Conservation (phyloP, 192 early-diverging fungal genomes). For the Glomus cerebriforme region DNA sequence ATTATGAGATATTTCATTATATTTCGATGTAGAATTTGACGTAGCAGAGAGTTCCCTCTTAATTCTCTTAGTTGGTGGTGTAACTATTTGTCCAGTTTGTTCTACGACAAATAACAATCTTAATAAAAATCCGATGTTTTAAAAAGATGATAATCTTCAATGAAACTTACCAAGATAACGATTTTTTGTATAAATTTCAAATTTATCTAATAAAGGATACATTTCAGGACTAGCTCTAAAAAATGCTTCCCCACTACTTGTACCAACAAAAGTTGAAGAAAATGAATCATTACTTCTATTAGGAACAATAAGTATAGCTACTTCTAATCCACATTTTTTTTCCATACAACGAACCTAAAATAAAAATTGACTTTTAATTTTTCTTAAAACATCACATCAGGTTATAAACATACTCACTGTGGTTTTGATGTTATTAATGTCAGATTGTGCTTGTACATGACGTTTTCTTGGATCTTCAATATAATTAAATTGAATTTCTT, state of each 20-base stretch:
- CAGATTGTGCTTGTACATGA: not conserved
- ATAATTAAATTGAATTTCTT: not conserved
- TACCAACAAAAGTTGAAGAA: not conserved
- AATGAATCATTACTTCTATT: not conserved
- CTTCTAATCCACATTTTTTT: not conserved
- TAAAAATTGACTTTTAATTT: not conserved
- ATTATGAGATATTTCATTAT: not conserved
- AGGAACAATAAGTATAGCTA: not conserved
- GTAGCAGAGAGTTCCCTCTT: not conserved
- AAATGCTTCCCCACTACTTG: not conserved
- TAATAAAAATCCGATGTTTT: not conserved
- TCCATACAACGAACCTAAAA: not conserved
- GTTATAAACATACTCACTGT: not conserved
- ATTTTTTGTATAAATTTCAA: not conserved
- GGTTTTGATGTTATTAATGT: not conserved
- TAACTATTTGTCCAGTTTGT: not conserved
- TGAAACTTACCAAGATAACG: not conserved
- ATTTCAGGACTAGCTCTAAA: not conserved
- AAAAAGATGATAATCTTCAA: no score
- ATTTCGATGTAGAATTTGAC: not conserved
- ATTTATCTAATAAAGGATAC: not conserved
- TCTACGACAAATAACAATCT: not conserved
- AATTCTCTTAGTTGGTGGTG: not conserved
- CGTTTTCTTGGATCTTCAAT: not conserved
- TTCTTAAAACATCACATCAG: not conserved